A percentile compares a stretch with the other conserved stretches of the same genome.
Evolutionary conservation across 495 filamentous ascomycete genomes (phyloP).

Genomic region (Chaetomium cochliodes): DNA sequence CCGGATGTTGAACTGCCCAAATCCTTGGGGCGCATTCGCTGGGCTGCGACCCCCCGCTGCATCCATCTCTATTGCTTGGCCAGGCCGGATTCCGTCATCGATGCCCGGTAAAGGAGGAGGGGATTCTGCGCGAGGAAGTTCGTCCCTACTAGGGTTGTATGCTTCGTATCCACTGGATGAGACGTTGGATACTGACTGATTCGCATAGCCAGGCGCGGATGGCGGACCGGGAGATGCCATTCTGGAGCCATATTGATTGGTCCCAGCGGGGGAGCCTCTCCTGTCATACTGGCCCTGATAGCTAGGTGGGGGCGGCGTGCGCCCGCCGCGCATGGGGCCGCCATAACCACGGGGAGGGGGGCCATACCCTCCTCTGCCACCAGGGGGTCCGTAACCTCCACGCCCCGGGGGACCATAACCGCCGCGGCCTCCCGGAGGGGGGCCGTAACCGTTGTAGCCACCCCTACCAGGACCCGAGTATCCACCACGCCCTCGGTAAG

Average conservation of each 20-base stretch:
- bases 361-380: conserved; percentile 43
- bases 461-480: conserved; percentile 45
- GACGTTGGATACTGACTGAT: conserved; percentile 35
- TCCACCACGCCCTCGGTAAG: conserved; percentile 56
- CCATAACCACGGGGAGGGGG: conserved; percentile 60
- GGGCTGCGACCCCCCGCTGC: conserved; percentile 58
- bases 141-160: conserved; percentile 43
- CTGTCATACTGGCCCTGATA: conserved; percentile 49
- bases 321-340: conserved; percentile 52
- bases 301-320: conserved; percentile 53
- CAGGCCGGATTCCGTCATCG: conserved; percentile 50
- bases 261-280: conserved; percentile 46
- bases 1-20: conserved; percentile 53
- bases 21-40: conserved; percentile 41
- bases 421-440: conserved; percentile 35
- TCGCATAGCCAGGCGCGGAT: conserved; percentile 41
- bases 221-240: conserved; percentile 39
- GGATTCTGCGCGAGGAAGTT: conserved; percentile 56
- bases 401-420: conserved; percentile 44
- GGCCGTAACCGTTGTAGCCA: conserved; percentile 42
- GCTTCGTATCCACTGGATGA: conserved; percentile 39
- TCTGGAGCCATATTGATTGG: conserved; percentile 36
- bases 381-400: conserved; percentile 48
- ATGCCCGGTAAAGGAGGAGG: conserved; percentile 62
- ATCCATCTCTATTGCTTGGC: conserved; percentile 87